These are phyloP conservation scores for Penicillium olsonii DNA, from an alignment of 2,329 filamentous ascomycete species.

Conservation along the genomic window DNA sequence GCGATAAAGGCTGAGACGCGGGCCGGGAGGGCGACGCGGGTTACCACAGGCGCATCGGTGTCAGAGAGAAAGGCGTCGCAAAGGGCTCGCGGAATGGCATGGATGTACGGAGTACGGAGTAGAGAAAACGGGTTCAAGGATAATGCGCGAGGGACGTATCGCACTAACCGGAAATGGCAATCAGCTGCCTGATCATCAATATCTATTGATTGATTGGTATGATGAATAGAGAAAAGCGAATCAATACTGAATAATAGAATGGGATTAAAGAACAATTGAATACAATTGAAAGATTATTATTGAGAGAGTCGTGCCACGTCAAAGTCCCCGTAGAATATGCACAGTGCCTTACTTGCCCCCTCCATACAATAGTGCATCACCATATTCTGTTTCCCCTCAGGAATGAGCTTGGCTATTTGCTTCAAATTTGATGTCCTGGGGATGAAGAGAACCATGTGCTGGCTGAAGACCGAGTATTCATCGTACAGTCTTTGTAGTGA, in stretches of 20 bases:
- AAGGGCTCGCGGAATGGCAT: not conserved
- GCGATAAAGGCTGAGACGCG: not conserved
- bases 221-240: not conserved
- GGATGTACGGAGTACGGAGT: not conserved
- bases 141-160: slow-evolving; percentile 7
- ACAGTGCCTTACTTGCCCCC: slow-evolving; percentile 78
- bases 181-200: slow-evolving; percentile 12
- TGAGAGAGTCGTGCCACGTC: slow-evolving; percentile 32
- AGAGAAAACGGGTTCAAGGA: slow-evolving; percentile 9
- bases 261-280: not conserved
- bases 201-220: not conserved
- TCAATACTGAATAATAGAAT: not conserved
- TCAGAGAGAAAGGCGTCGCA: not conserved
- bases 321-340: slow-evolving; percentile 60
- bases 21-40: not conserved
- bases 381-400: slow-evolving; percentile 60
- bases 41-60: not conserved
- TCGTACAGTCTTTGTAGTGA: slow-evolving; percentile 63
- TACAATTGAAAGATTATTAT: not conserved
- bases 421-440: slow-evolving; percentile 81
- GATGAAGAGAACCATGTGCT: slow-evolving; percentile 72
- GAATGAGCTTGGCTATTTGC: slow-evolving; percentile 65
- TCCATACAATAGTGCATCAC: slow-evolving; percentile 90
- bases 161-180: slow-evolving; percentile 32
- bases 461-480: slow-evolving; percentile 57